These are phyloP conservation scores for Pyricularia sp. DNA, from an alignment of 2,329 filamentous ascomycete genomes.

Conservation along the genomic window DNA sequence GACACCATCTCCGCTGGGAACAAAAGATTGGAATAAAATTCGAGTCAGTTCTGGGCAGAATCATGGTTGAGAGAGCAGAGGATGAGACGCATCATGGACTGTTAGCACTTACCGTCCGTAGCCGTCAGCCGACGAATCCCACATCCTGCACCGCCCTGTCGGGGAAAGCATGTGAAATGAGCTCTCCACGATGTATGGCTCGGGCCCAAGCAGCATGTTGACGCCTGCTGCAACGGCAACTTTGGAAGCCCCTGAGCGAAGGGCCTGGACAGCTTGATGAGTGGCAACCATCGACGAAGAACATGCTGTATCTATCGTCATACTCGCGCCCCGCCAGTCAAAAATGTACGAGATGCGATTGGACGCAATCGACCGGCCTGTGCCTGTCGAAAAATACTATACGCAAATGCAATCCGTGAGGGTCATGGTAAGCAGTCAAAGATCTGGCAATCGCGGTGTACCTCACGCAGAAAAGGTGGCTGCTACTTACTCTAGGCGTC, in stretches of 20 bases:
- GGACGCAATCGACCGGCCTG: conserved; percentile 18
- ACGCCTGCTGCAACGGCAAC: conserved; percentile 24
- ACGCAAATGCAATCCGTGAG: neutral
- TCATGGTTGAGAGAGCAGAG: neutral
- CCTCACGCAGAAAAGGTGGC: too few species aligned
- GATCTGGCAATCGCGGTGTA: too few species aligned
- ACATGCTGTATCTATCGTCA: conserved; percentile 35
- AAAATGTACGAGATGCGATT: conserved; percentile 31
- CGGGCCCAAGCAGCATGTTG: conserved; percentile 23
- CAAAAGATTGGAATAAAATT: too few species aligned
- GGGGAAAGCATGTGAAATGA: conserved; percentile 26
- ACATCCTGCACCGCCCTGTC: conserved; percentile 26
- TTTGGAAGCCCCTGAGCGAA: conserved; percentile 20
- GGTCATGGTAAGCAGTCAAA: neutral
- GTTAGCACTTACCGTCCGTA: conserved; percentile 24
- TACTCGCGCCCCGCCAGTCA: conserved; percentile 26
- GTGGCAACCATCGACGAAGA: conserved; percentile 28
- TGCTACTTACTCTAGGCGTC: conserved; percentile 7
- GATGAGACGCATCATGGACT: neutral
- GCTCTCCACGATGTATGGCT: conserved; percentile 19
- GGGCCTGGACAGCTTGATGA: conserved; percentile 24
- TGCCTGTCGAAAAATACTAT: conserved; percentile 22
- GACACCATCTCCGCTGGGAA: conserved; percentile 37
- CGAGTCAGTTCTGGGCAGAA: neutral
- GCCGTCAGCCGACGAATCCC: conserved; percentile 36